Conservation (phyloP, 441 rosid species). For the Populus tomentosa region DNA sequence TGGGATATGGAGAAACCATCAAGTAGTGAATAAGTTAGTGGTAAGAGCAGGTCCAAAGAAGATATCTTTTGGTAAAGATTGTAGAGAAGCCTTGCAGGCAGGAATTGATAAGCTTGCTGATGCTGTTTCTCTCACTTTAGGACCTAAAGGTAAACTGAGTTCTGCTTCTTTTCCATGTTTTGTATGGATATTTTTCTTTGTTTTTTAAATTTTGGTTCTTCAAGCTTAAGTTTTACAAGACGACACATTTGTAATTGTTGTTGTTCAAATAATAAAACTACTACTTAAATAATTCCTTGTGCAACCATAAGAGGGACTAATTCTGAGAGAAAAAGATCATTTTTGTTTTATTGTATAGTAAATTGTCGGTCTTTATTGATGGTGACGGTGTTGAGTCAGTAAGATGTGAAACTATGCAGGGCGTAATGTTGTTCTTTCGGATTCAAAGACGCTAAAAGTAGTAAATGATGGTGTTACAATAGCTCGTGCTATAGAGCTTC, state of each 20-base stretch:
- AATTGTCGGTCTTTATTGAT: neutral
- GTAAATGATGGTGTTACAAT: slow-evolving; percentile 90
- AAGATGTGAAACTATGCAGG: slow-evolving; percentile 45
- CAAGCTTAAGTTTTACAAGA: neutral
- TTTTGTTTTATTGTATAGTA: too few relatives aligned
- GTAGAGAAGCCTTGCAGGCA: slow-evolving; percentile 67
- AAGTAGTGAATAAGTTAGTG: slow-evolving; percentile 30
- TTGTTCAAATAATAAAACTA: neutral
- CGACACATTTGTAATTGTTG: neutral
- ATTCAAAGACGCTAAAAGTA: slow-evolving; percentile 48
- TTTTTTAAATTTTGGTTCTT: neutral
- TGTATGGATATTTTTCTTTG: neutral
- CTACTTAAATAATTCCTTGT: neutral
- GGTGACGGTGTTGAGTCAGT: neutral
- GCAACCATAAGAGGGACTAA: neutral
- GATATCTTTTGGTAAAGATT: slow-evolving; percentile 58
- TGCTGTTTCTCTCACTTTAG: slow-evolving; percentile 84
- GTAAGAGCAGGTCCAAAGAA: slow-evolving; percentile 75
- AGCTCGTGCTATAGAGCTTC: slow-evolving; percentile 68
- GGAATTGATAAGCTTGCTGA: slow-evolving; percentile 91
- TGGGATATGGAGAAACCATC: slow-evolving; percentile 27
- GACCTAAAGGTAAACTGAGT: slow-evolving; percentile 64
- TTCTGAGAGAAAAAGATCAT: too few relatives aligned
- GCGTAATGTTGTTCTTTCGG: slow-evolving; percentile 69
- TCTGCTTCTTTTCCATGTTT: neutral